Evolutionary conservation across 257 asterid species (phyloP), one percentile per base, ranked within the genome.

Genomic region (Solanum appendiculatum): DNA sequence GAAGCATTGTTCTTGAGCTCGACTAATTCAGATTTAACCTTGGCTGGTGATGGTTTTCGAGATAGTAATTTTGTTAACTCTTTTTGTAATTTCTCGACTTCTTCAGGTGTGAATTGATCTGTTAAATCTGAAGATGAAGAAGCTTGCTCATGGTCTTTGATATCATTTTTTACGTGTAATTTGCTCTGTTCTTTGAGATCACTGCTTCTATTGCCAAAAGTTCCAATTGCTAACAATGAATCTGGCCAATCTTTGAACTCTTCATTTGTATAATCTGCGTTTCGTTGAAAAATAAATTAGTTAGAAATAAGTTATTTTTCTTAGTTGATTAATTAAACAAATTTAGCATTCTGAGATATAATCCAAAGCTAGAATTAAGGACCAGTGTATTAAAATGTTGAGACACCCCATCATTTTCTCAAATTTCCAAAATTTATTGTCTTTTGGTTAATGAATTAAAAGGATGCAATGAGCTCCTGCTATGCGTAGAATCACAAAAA

Each of bases 41-140:
- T 5, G 11, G 86, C 72, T 16, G 91, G 91, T 88, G 63, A 20
- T 54, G 92, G 91, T 89, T 95, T 95, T 88, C 92, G 86, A 4
- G 93, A 89, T 44, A 96, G 46, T 25, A 96, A 95, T 64, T 92
- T 94, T 27, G 77, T 94, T 48, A 96, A 75, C 85, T 92, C 98
- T 85, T 93, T 94, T 34, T 93, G 94, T 37, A 96, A 74, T 77
- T 93, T 94, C 2, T 90, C 94, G 4, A 96, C 93, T 92, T 96
- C 98, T 87, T 95, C 98, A 6, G 94, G 83, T 42, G 98, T 93
- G 91, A 96, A 95, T 84, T n/a, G n/a, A n/a, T 96, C 98, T 29
- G 96, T 87, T 31, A 96, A 89, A 90, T 94, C 98, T 3, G 95
- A 93, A 72, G 40, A 70, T 33, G 97, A 92, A 3, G 93, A 87